Evolutionary conservation across 345 rosid species (phyloP).

Genomic region (Rhodomyrtus tomentosa): DNA sequence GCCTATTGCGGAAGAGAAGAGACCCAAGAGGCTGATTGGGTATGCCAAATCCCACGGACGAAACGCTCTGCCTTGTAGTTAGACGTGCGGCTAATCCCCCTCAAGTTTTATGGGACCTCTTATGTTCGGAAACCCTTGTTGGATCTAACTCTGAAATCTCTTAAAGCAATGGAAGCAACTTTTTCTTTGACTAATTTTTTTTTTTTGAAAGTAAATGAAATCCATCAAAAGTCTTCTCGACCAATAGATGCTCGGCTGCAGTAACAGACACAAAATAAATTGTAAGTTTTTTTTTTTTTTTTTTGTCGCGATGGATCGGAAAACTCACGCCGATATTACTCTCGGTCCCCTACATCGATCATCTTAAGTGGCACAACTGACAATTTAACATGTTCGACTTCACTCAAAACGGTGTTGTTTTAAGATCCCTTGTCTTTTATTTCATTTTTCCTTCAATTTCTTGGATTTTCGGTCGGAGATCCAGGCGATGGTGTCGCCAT

Average conservation of each 20-base stretch:
- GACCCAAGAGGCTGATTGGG: not conserved
- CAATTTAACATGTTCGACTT: fast-evolving
- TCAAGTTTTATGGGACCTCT: not conserved
- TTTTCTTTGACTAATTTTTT: too few species aligned
- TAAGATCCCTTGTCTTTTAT: too few species aligned
- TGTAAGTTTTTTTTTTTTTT: too few species aligned
- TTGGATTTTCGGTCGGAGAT: not conserved
- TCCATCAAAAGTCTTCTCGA: too few species aligned
- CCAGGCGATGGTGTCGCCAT: too few species aligned
- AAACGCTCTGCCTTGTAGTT: not conserved
- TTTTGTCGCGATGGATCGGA: too few species aligned
- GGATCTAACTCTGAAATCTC: not conserved
- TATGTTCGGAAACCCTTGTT: not conserved
- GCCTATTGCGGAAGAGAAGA: not conserved
- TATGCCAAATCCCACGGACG: not conserved
- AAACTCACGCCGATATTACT: too few species aligned
- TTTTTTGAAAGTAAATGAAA: too few species aligned
- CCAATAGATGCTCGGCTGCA: too few species aligned
- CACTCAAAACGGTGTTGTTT: not conserved
- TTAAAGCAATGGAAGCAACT: not conserved
- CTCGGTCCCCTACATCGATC: too few species aligned
- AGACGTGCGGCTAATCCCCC: not conserved
- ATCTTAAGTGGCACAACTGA: too few species aligned
- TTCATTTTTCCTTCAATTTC: not conserved
- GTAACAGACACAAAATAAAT: too few species aligned